Percentiles rank a stretch among this genome's conserved stretches.
Evolutionary conservation across 495 filamentous ascomycete species (phyloP).

Genomic region (Podospora conica): DNA sequence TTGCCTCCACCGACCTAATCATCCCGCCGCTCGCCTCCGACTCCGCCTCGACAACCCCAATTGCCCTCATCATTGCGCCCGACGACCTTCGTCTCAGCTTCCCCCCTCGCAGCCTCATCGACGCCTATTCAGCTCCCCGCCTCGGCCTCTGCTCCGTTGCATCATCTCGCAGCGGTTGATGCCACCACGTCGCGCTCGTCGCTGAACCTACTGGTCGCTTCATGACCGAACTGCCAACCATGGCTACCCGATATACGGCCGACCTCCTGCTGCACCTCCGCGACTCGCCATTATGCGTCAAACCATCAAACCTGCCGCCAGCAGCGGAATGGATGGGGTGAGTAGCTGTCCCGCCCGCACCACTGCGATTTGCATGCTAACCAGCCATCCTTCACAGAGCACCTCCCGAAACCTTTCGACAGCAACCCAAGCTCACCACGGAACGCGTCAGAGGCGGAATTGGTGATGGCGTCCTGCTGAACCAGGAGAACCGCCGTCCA

Average conservation of each 20-base stretch:
- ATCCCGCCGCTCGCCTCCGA: neutral
- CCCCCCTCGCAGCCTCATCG: neutral
- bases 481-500: conserved; percentile 52
- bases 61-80: neutral
- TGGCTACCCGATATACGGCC: conserved; percentile 62
- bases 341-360: conserved; percentile 22
- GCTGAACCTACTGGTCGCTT: conserved; percentile 19
- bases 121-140: neutral
- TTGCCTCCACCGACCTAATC: neutral
- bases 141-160: neutral
- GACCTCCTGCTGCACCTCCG: conserved; percentile 73
- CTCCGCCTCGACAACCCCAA: neutral
- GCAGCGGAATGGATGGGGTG: conserved; percentile 99
- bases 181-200: neutral
- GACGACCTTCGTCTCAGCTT: neutral
- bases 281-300: conserved; percentile 76
- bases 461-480: conserved; percentile 36
- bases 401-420: conserved; percentile 39
- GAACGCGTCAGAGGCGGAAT: conserved; percentile 35
- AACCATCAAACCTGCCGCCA: conserved; percentile 74
- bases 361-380: neutral
- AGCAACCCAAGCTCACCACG: conserved; percentile 35
- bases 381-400: conserved; percentile 23
- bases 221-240: conserved; percentile 22
- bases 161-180: conserved; percentile 1